phyloP scores from a whole-genome alignment of 148 eudicot genomes.

The Camellia sinensis region DNA sequence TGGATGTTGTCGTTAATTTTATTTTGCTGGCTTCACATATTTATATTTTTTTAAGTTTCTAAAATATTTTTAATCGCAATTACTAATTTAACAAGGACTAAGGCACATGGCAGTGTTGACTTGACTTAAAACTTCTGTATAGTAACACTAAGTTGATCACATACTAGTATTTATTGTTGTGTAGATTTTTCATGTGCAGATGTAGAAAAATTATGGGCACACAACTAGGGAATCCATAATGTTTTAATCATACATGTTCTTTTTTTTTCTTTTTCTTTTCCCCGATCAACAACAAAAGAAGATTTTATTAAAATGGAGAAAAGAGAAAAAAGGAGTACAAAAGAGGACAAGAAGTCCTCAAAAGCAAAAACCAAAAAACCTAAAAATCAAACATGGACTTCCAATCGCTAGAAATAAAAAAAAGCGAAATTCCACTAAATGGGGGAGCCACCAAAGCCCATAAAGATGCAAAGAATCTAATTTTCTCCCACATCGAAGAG shows the following conservation, averaged over 20 bases:
- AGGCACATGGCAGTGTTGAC: background rate
- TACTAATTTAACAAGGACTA: background rate
- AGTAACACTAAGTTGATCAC: background rate
- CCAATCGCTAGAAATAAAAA: too few species aligned
- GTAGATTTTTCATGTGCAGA: background rate
- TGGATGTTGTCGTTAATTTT: background rate
- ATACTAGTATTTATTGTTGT: background rate
- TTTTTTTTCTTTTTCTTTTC: too few species aligned
- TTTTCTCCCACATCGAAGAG: too few species aligned
- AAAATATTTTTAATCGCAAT: background rate
- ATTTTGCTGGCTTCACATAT: background rate
- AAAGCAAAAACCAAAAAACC: too few species aligned
- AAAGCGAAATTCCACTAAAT: too few species aligned
- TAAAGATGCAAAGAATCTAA: too few species aligned
- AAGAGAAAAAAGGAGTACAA: too few species aligned
- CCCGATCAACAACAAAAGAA: too few species aligned
- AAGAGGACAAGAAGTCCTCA: too few species aligned
- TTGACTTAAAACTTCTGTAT: background rate
- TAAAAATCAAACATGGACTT: too few species aligned
- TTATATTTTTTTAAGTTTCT: background rate
- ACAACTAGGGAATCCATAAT: background rate
- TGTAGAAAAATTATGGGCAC: background rate
- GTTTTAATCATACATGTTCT: background rate
- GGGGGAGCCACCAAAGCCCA: too few species aligned
- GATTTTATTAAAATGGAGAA: too few species aligned